Conservation (phyloP, 441 rosid species). For the Populus hybrid region DNA sequence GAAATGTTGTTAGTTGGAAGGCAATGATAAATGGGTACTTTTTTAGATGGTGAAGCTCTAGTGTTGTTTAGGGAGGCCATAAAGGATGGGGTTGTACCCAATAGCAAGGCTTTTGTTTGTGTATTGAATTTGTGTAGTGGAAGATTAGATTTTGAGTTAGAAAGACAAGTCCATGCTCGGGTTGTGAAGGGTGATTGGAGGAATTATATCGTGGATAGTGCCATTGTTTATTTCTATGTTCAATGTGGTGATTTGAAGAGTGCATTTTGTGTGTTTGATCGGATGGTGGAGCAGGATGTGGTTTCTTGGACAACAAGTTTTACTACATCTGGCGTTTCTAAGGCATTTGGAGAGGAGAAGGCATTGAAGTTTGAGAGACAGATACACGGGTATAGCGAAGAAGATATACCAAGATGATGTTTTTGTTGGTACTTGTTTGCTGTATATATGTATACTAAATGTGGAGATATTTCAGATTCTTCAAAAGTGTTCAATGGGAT, state of each 20-base stretch:
- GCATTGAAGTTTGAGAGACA: slow-evolving; percentile 60
- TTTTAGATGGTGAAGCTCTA: slow-evolving; percentile 53
- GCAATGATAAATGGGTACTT: slow-evolving; percentile 66
- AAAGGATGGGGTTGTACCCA: slow-evolving; percentile 35
- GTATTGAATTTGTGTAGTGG: slow-evolving; percentile 57
- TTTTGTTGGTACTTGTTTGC: slow-evolving; percentile 56
- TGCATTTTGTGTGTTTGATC: slow-evolving; percentile 47
- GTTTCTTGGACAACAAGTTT: slow-evolving; percentile 77
- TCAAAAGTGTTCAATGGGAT: slow-evolving; percentile 59
- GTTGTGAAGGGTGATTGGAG: slow-evolving; percentile 50
- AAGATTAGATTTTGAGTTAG: slow-evolving; percentile 52
- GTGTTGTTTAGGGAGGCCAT: slow-evolving; percentile 39
- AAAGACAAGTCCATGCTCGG: slow-evolving; percentile 63
- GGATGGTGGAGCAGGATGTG: slow-evolving; percentile 60
- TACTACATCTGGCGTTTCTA: slow-evolving; percentile 56
- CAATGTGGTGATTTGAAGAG: slow-evolving; percentile 52
- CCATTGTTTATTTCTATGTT: slow-evolving; percentile 60
- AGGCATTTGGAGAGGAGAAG: slow-evolving; percentile 63
- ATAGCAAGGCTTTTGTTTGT: slow-evolving; percentile 62
- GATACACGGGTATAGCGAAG: slow-evolving; percentile 58
- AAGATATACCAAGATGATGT: slow-evolving; percentile 55
- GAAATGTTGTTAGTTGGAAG: slow-evolving; percentile 72
- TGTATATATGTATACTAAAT: slow-evolving; percentile 80
- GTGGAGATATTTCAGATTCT: slow-evolving; percentile 64
- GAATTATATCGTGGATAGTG: slow-evolving; percentile 64